Evolutionary conservation across 1,284 basidiomycete species (phyloP).

Genomic region (Microbotryum saponariae): DNA sequence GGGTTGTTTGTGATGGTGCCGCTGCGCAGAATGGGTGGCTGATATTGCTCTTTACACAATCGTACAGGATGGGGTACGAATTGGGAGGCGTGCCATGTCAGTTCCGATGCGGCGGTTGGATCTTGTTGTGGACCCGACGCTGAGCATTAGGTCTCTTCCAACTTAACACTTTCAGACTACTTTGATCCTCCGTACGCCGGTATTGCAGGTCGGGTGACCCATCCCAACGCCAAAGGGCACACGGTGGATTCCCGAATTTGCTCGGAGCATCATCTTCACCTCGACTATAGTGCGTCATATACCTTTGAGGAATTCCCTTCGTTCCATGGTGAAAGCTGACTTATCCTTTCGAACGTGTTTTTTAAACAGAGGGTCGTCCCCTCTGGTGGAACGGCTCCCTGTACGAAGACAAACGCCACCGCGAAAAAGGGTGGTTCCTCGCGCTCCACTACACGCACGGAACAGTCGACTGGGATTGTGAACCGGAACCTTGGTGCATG

Average conservation of each 20-base stretch:
- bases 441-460: conserved; percentile 29
- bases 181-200: conserved; percentile 2
- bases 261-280: conserved; percentile 30
- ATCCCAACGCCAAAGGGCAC: conserved; percentile 21
- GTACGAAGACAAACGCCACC: conserved; percentile 28
- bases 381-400: conserved; percentile 31
- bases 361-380: conserved; percentile 5
- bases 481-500: conserved; percentile 21
- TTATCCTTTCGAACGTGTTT: not conserved
- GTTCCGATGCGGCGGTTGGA: not conserved
- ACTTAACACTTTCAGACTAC: not conserved
- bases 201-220: conserved; percentile 30
- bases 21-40: conserved; percentile 10
- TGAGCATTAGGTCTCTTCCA: not conserved
- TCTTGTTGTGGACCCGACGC: too few relatives aligned
- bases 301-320: too few relatives aligned
- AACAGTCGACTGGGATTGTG: conserved; percentile 29
- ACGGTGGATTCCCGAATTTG: conserved; percentile 32
- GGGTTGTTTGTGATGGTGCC: too few relatives aligned
- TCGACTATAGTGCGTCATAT: conserved; percentile 12
- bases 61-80: conserved; percentile 16
- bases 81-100: conserved; percentile 20
- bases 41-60: not conserved
- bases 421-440: conserved; percentile 28
- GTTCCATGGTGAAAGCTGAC: too few relatives aligned